phyloP scores from a whole-genome alignment of 495 filamentous ascomycete species.

The Daldinia vernicosa region DNA sequence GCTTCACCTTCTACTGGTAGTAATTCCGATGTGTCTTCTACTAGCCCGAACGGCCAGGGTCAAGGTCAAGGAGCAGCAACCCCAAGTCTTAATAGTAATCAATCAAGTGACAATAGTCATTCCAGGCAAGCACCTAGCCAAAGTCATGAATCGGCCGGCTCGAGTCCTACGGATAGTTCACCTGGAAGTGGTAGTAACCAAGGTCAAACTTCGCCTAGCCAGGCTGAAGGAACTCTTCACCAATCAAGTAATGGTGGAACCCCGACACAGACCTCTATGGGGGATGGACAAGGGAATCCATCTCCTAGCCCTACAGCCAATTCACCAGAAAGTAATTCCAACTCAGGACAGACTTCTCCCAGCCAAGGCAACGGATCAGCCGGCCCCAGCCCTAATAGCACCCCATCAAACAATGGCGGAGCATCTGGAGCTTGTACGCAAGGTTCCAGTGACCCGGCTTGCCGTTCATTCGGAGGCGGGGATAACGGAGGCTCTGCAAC shows the following conservation, averaged over 20 bases:
- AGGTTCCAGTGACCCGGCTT: constrained; percentile 29
- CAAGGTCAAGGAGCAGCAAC: constrained; percentile 7
- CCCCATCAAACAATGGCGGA: constrained; percentile 14
- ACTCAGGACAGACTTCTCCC: too few species aligned
- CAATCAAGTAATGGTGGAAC: constrained; percentile 5
- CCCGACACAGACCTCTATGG: constrained; percentile 1
- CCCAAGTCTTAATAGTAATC: constrained; percentile 3
- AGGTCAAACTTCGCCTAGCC: not conserved
- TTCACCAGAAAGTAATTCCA: too few species aligned
- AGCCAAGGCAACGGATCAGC: not conserved
- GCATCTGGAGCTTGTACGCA: constrained; percentile 10
- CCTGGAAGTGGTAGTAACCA: not conserved
- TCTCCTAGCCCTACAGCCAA: too few species aligned
- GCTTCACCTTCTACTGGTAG: constrained; percentile 8
- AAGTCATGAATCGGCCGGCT: constrained; percentile 13
- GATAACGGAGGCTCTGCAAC: not conserved
- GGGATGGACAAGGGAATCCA: not conserved
- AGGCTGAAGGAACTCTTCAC: constrained; percentile 9
- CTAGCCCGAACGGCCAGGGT: constrained; percentile 14
- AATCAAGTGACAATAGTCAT: not conserved
- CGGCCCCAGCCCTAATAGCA: not conserved
- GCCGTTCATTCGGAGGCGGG: constrained; percentile 21
- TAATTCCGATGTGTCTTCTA: not conserved
- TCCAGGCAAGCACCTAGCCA: constrained; percentile 13
- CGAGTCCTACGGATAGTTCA: not conserved